Conservation (phyloP, 2,329 filamentous ascomycete species). For the Pseudocercospora macadamiae region DNA sequence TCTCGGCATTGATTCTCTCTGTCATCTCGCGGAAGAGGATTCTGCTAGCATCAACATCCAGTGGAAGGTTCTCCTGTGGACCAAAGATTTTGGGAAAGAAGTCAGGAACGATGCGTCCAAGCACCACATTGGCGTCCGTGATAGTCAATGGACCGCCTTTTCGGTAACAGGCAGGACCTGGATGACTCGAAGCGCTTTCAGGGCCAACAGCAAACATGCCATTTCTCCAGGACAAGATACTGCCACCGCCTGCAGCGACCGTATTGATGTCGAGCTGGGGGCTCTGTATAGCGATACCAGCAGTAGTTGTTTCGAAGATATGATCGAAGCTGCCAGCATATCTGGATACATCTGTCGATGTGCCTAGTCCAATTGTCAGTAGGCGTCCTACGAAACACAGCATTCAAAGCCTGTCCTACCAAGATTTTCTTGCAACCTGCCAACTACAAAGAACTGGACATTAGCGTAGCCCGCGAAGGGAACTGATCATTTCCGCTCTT, state of each 20-base stretch:
- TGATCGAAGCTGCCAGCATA: constrained; percentile 39
- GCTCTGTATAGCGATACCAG: constrained; percentile 36
- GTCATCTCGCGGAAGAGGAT: constrained; percentile 23
- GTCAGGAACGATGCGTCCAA: constrained; percentile 38
- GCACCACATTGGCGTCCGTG: constrained; percentile 41
- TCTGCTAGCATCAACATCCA: constrained; percentile 24
- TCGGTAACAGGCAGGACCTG: constrained; percentile 40
- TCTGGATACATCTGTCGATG: constrained; percentile 38
- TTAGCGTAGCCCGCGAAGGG: too few species aligned
- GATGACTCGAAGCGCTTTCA: constrained; percentile 32
- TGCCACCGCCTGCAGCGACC: constrained; percentile 53
- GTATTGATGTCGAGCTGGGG: constrained; percentile 42
- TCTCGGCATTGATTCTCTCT: constrained; percentile 28
- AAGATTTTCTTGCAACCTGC: too few species aligned
- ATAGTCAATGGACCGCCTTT: constrained; percentile 42
- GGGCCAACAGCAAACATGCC: constrained; percentile 26
- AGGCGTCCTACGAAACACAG: too few species aligned
- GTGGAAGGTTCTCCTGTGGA: constrained; percentile 33
- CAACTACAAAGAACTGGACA: too few species aligned
- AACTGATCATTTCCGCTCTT: too few species aligned
- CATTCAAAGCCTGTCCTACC: too few species aligned
- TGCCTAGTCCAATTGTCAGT: too few species aligned
- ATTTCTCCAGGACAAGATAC: constrained; percentile 39
- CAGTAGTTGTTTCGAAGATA: constrained; percentile 38
- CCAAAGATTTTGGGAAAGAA: constrained; percentile 41